phyloP scores from a whole-genome alignment of 2,329 filamentous ascomycete genomes.

The Botrytis byssoidea region DNA sequence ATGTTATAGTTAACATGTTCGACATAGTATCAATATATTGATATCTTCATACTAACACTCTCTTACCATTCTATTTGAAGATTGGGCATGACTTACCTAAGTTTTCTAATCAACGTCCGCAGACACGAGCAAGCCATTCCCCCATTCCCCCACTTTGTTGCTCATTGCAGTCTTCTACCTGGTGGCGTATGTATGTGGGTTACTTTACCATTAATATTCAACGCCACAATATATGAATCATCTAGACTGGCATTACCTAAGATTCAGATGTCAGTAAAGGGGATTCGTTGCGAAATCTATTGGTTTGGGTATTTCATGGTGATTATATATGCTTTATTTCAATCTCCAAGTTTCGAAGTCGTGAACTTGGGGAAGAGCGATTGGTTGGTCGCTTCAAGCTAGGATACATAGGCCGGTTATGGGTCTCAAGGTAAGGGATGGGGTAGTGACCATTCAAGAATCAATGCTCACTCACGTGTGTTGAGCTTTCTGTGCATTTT shows the following conservation, averaged over 20 bases:
- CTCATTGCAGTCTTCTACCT: background rate
- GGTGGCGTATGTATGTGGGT: conserved; percentile 7
- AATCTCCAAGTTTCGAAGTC: conserved; percentile 2
- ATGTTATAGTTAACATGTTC: background rate
- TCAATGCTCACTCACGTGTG: background rate
- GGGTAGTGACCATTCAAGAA: background rate
- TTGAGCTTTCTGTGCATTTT: background rate
- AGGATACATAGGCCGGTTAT: background rate
- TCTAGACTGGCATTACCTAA: background rate
- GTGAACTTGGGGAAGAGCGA: background rate
- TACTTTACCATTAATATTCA: conserved; percentile 7
- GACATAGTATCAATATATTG: background rate
- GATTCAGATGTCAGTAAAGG: background rate
- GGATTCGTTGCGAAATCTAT: background rate
- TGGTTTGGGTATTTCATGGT: background rate
- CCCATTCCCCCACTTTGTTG: background rate
- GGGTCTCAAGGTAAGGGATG: background rate
- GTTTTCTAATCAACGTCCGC: background rate
- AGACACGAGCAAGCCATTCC: conserved; percentile 4
- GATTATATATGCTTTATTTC: background rate
- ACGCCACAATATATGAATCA: conserved; percentile 13
- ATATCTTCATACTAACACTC: background rate
- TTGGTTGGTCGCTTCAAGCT: background rate
- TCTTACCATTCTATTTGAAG: conserved; percentile 2
- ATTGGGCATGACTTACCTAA: conserved; percentile 1